Evolutionary conservation across 192 early-diverging fungal genomes (phyloP), one percentile per base, ranked within the genome.

Genomic region (Mortierella alpina): DNA sequence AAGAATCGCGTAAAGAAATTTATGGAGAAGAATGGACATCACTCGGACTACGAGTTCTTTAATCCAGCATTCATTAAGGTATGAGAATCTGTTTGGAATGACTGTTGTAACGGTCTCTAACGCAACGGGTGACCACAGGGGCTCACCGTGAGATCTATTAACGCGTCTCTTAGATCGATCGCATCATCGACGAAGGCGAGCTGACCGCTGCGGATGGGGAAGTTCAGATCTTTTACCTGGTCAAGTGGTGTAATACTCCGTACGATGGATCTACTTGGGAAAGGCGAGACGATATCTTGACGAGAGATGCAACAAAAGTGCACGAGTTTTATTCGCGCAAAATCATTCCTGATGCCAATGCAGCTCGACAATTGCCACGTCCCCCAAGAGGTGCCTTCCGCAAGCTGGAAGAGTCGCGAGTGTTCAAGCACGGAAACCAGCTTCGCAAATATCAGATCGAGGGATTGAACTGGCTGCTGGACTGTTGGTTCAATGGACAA

Each of bases 161-260:
- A 69, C 72, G 51, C 45, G 6, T 46, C 42, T 31, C 31, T 42
- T 61, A 93, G 91, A 83, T 93, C 60, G 95, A 96, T 67, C 90
- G 95, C 22, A 84, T 96, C 31, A 88, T 96, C 68, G 95, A 96
- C 75, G 95, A 95, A 74, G 95, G 93, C 41, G 93, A 95, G 57
- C 69, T 89, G 18, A 82, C 84, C 1, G 86, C 88, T 39, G 75
- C 86, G 2, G 83, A 65, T 22, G 88, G 88, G 18, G 86, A 88
- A 47, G 52, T 73, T 14, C 84, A 82, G 55, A 76, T 95, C 40
- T 91, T 90, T 68, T 95, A 90, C 63, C 78, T 96, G 56, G 90
- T 92, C 51, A 96, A 95, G 64, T 96, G 95, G 95, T 86, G 84
- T 60, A 84, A 84, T 39, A 87, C 85, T 46, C 86, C 89, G 11